A percentile compares a stretch with the other conserved stretches of the same genome.
Evolutionary conservation across 768 basidiomycete species (phyloP).

Genomic region (Xerocomus spinulosus): DNA sequence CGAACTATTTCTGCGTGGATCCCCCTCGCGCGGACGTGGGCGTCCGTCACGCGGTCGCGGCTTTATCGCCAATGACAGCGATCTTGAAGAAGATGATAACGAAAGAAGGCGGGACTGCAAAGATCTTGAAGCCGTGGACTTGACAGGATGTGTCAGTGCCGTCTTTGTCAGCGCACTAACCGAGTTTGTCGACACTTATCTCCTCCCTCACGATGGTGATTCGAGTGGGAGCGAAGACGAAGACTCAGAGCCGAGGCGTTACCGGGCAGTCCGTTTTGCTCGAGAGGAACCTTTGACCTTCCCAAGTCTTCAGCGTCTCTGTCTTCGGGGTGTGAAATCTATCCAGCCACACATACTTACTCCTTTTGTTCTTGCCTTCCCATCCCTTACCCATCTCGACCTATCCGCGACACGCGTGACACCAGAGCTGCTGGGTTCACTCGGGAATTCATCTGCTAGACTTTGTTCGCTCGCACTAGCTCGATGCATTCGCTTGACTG

Average conservation of each 20-base stretch:
- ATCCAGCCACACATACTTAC: conserved; percentile 63
- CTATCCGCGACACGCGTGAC: conserved; percentile 83
- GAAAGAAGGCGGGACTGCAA: conserved; percentile 69
- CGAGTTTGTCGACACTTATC: conserved; percentile 72
- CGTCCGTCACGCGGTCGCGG: conserved; percentile 65
- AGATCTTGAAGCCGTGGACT: conserved; percentile 83
- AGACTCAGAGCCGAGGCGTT: conserved; percentile 27
- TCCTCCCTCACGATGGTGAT: conserved; percentile 42
- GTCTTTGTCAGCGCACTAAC: conserved; percentile 84
- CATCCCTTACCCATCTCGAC: conserved; percentile 84
- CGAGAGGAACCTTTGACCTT: conserved; percentile 54
- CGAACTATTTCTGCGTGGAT: conserved; percentile 86
- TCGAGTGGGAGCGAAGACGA: conserved; percentile 43
- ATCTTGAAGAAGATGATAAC: conserved; percentile 71
- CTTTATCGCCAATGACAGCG: conserved; percentile 44
- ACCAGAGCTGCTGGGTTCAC: conserved; percentile 64
- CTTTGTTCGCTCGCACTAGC: conserved; percentile 80
- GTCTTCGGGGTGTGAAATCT: conserved; percentile 78
- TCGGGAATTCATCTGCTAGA: conserved; percentile 64
- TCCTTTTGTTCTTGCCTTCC: conserved; percentile 76
- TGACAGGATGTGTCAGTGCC: conserved; percentile 91
- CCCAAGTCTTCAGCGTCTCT: conserved; percentile 70
- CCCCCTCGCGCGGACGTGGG: conserved; percentile 62
- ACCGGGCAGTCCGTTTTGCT: conserved; percentile 31
- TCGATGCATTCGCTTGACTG: conserved; percentile 79